Base-by-base conservation (phyloP, 2,329 filamentous ascomycete genomes). In the Bipolaris cookei region DNA sequence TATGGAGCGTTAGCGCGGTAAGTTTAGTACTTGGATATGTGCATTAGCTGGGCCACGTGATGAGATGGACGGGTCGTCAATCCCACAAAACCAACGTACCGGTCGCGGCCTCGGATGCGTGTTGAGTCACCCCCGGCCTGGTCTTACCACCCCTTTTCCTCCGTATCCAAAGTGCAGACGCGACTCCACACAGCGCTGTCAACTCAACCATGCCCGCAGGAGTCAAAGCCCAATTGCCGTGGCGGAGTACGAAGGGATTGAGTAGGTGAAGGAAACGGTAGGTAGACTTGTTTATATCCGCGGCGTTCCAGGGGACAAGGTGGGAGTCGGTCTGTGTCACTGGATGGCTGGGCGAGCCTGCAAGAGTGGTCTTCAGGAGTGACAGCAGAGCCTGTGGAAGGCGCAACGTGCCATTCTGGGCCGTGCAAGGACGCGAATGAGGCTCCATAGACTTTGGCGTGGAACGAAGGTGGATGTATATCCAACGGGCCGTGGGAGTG, bases 151-250 rank as follows among this genome's bases (percentile, higher is more conserved):
- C 59, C 45, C 55, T 61, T 55, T 63, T 64, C 66, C 65, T 66
- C 67, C 69, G 69, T 52, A 73, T 51, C 68, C 71, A 76, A 59
- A 76, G 69, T 50, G 66, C 73, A 64, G 74, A 72, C 60, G 69
- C 67, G 38, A 75, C 59, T 56, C 73, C 73, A 67, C 75, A 77
- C 32, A 75, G 49, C 30, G 69, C 71, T 41, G 74, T 68, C 63
- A 77, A 57, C 62, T 75, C 68, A 45, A 74, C 73, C 75, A 77
- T 77, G 65, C 74, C 74, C 71, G 74, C 72, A 51, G 66, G 64
- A 54, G 60, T 67, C 59, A 68, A 61, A 41, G 63, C 58, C 20
- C 51, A 41, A 51, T 52, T 55, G 49, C 58, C 58, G 61, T 59
- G 50, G 55, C 59, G 57, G 58, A 62, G 20, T 60, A 59, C 59